Base-by-base conservation (phyloP, 495 filamentous ascomycete species). In the Aspergillus cavernicola region DNA sequence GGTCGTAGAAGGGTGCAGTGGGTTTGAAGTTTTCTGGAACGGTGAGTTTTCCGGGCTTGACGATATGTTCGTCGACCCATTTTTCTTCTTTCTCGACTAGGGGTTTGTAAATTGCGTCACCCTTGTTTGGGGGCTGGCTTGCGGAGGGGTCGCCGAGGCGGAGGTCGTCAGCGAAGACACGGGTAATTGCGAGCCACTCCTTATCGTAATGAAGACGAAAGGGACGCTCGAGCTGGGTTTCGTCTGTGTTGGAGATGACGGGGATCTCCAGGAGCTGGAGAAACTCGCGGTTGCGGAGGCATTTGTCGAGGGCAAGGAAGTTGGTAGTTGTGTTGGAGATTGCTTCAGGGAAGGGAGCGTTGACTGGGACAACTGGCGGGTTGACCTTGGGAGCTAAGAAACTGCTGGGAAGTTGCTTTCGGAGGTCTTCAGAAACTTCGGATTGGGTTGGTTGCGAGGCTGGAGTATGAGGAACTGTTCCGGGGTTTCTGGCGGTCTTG, bases 181-280 rank as follows among this genome's bases (percentile, higher is more conserved):
- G 89, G 2, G 85, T 88, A 57, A 98, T 96, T 7, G 93, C 86
- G 3, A 97, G 82, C 92, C 92, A 98, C 72, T 98, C 93, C 24
- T 84, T 83, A 66, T 98, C 93, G 66, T 97, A 97, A 28, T 82
- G 67, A 4, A 97, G 80, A 6, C 66, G 64, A 40, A 71, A 62
- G 2, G 70, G 72, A 13, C 72, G 53, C 22, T 62, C 32, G 4
- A n/a, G 19, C 4, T 60, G 50, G 13, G 54, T 49, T 2, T 53
- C 43, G 11, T 53, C 41, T 10, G 66, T 47, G 4, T 70, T 54
- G 0, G 62, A 66, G 19, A 76, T 45, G 4, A 85, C 74, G 0
- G 61, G 28, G 24, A 95, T 71, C 13, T 84, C 76, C 15, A 86
- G 66, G 4, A 97, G 71, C 53, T 96, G 88, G 35, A 97, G 77